Base-by-base conservation (phyloP, 1,139 yeast species). In the Spathaspora sp. region DNA sequence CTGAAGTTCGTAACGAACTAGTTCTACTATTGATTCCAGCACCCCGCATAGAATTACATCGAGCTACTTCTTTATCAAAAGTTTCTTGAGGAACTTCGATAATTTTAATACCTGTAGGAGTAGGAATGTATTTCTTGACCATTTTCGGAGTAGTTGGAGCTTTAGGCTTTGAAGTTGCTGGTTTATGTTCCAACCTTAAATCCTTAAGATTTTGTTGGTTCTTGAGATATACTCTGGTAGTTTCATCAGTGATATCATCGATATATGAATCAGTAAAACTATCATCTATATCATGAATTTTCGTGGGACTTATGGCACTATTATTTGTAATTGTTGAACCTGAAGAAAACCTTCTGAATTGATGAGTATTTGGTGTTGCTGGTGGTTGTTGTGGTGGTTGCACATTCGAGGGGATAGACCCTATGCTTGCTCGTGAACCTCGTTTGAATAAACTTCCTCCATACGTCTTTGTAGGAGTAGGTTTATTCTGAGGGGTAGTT, bases 61-160 rank as follows among this genome's bases (percentile, higher is more conserved):
- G 57, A 1, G 71, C 69, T 13, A 75, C 62, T 50, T 74, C 78
- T 51, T 67, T 61, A 43, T 70, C 63, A 47, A 70, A 57, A 41
- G 61, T 61, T 8, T 63, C 57, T 50, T 70, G 77, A 0, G 80
- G 80, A 7, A 75, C 80, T 51, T 75, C 80, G 16, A 75, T 62
- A n/a, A 74, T 58, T 51, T 73, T 71, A 51, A 75, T 73, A 26
- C 80, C 80, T 31, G 67, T 73, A 3, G 78, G 74, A 11, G 79
- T 74, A 10, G 80, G 80, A 39, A 75, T 67, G 53, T 74, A 75
- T 44, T 71, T 72, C 48, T 74, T 74, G 10, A 75, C 77, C 77
- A 74, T 74, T 43, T 68, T 72, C 11, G 61, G 66, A 8, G 52
- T 50, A 24, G 39, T 20, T 18, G 41, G 26, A 11, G 29, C 7